phyloP scores from a whole-genome alignment of 2,329 filamentous ascomycete species.

The Penicillium sclerotigenum region DNA sequence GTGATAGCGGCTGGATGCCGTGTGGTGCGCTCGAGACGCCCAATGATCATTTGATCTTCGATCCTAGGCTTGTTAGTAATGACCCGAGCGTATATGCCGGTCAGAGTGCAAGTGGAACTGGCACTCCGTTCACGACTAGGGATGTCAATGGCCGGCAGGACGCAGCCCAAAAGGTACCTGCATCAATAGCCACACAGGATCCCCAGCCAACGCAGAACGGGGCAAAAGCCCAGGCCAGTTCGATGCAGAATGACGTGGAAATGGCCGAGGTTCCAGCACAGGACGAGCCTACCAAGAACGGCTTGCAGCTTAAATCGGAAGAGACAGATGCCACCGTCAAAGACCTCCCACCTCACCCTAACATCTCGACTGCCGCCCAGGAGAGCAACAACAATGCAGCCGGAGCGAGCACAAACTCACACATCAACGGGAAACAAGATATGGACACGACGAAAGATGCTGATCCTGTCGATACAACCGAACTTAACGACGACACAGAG shows the following conservation, averaged over 20 bases:
- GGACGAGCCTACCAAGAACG: conserved; percentile 4
- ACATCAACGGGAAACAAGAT: conserved; percentile 10
- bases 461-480: conserved; percentile 7
- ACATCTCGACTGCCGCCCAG: conserved; percentile 13
- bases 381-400: conserved; percentile 1
- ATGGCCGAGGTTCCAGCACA: conserved; percentile 31
- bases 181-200: conserved; percentile 9
- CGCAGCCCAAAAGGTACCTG: conserved; percentile 7
- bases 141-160: conserved; percentile 14
- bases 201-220: conserved; percentile 2
- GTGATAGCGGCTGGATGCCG: conserved; percentile 60
- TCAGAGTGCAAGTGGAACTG: conserved; percentile 17
- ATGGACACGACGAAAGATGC: conserved; percentile 16
- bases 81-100: conserved; percentile 13
- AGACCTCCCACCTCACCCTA: conserved; percentile 33
- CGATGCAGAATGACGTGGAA: conserved; percentile 29
- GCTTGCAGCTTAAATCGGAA: conserved; percentile 32
- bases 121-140: conserved; percentile 9
- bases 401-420: neutral
- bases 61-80: conserved; percentile 29
- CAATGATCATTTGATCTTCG: conserved; percentile 50
- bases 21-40: conserved; percentile 52
- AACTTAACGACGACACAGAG: conserved; percentile 25
- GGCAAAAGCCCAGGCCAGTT: neutral
- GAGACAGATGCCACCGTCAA: conserved; percentile 34